These are phyloP conservation scores for Trichoderma hamatum DNA, from an alignment of 2,329 filamentous ascomycete genomes.

Conservation along the genomic window DNA sequence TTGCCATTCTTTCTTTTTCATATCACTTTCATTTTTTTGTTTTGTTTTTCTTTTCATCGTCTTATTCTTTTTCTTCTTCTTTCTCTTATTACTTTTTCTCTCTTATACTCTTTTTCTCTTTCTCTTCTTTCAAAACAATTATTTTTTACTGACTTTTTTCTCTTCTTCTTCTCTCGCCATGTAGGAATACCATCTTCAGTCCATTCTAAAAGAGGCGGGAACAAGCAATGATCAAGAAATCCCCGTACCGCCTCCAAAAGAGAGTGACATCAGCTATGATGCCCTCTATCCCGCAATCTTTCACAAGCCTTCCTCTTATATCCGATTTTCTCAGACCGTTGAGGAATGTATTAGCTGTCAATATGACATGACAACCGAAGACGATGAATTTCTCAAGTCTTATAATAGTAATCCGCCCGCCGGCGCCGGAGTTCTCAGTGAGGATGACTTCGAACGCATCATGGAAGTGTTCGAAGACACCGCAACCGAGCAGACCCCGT, in stretches of 20 bases:
- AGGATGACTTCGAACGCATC: constrained; percentile 90
- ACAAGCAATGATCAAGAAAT: constrained; percentile 64
- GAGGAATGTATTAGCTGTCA: constrained; percentile 89
- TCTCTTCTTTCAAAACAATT: background rate
- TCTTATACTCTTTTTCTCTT: background rate
- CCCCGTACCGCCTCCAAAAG: constrained; percentile 65
- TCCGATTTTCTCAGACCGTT: constrained; percentile 96
- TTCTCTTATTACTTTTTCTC: background rate
- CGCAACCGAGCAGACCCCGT: constrained; percentile 80
- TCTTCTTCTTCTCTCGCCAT: constrained; percentile 7
- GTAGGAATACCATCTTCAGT: constrained; percentile 94
- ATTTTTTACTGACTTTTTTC: constrained; percentile 4
- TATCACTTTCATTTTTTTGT: background rate
- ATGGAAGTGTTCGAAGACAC: constrained; percentile 96
- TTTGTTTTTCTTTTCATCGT: background rate
- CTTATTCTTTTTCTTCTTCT: background rate
- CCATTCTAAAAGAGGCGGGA: constrained; percentile 64
- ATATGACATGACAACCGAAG: constrained; percentile 94
- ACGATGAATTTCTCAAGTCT: constrained; percentile 79
- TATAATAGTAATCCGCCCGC: constrained; percentile 77
- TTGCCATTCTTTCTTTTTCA: background rate
- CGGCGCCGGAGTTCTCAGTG: constrained; percentile 66
- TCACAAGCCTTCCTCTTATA: constrained; percentile 86
- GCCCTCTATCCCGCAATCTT: constrained; percentile 80
- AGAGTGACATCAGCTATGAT: constrained; percentile 79